Evolutionary conservation across 202 grass and related monocot genomes (phyloP).

Genomic region (Digitaria exilis): DNA sequence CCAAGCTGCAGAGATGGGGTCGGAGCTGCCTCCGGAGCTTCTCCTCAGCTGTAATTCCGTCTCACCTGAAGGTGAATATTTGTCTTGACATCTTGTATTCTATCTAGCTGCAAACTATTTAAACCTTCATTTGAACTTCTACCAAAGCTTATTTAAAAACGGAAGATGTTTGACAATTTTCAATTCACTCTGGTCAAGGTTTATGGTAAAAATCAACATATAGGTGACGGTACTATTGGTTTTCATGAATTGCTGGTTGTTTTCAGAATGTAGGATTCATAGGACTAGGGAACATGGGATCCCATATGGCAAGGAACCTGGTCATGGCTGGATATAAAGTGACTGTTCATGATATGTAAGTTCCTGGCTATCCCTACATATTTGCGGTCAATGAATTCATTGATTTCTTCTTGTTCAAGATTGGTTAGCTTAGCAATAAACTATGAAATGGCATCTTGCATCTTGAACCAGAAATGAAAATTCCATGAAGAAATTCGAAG

Average conservation of each 20-base stretch:
- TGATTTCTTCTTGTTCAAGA: neutral
- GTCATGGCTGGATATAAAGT: constrained; percentile 74
- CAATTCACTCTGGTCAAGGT: neutral
- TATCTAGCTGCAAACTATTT: neutral
- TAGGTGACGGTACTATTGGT: neutral
- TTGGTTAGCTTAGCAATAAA: neutral
- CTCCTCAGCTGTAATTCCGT: constrained; percentile 54
- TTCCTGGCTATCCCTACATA: neutral
- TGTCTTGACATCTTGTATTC: neutral
- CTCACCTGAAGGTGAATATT: constrained; percentile 59
- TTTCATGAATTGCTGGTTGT: constrained; percentile 28
- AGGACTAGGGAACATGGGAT: constrained; percentile 93
- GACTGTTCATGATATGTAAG: constrained; percentile 85
- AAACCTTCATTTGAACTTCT: neutral
- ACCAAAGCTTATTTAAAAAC: neutral
- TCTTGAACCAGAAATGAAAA: constrained; percentile 57
- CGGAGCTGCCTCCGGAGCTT: constrained; percentile 49
- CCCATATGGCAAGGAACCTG: constrained; percentile 89
- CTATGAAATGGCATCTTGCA: neutral
- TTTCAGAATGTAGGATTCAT: constrained; percentile 87
- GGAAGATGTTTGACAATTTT: neutral
- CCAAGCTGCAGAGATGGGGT: constrained; percentile 31
- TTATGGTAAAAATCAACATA: no score
- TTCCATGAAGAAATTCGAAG: constrained; percentile 76
- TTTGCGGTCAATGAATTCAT: neutral